phyloP scores from a whole-genome alignment of 495 filamentous ascomycete genomes.

The Staphylotrichum tortipilum region DNA sequence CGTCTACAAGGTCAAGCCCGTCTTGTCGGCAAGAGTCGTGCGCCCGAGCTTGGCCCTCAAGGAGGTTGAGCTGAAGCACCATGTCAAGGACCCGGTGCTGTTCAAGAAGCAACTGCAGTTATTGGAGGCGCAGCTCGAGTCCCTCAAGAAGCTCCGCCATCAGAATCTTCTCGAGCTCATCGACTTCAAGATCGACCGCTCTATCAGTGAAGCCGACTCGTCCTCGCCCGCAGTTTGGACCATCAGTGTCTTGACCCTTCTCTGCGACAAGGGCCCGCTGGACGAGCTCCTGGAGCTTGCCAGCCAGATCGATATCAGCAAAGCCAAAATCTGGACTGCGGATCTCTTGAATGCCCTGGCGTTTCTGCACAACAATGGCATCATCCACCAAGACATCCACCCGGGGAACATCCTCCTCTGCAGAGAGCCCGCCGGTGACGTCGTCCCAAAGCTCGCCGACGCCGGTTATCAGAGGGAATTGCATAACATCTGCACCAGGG shows the following conservation, averaged over 20 bases:
- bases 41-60: constrained; percentile 63
- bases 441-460: constrained; percentile 60
- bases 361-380: constrained; percentile 71
- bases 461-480: constrained; percentile 57
- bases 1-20: constrained; percentile 60
- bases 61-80: constrained; percentile 48
- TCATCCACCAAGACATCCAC: constrained; percentile 73
- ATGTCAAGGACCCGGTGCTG: constrained; percentile 43
- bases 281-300: constrained; percentile 72
- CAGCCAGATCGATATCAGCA: constrained; percentile 60
- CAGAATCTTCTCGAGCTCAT: constrained; percentile 68
- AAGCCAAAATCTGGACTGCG: constrained; percentile 74
- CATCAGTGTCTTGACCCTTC: constrained; percentile 71
- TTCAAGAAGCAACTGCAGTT: constrained; percentile 60
- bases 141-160: constrained; percentile 63
- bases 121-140: constrained; percentile 61
- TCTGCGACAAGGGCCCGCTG: constrained; percentile 73
- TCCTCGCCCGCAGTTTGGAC: constrained; percentile 48
- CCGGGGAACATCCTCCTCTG: constrained; percentile 66
- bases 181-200: constrained; percentile 65
- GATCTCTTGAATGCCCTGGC: constrained; percentile 86
- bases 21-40: constrained; percentile 42
- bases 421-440: constrained; percentile 46
- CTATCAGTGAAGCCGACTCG: constrained; percentile 32
- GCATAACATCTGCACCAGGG: constrained; percentile 46